Conservation (phyloP, 208 protist genomes). For the Lotmaria passim region DNA sequence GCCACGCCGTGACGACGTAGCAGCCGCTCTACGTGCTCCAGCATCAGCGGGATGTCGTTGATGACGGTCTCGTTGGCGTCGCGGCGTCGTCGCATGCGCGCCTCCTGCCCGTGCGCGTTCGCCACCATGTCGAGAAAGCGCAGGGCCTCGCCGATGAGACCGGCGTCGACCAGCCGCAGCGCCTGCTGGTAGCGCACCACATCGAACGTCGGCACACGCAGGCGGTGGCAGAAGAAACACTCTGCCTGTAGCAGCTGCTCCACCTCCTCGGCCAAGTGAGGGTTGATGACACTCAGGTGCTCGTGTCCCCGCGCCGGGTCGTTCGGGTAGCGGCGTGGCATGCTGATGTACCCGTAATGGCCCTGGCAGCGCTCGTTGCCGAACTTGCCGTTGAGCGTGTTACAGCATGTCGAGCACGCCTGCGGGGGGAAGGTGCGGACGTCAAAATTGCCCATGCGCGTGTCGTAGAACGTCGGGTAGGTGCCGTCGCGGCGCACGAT, state of each 20-base stretch:
- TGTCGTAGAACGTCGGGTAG: conserved; percentile 83
- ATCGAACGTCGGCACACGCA: conserved; percentile 81
- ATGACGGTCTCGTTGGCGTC: conserved; percentile 73
- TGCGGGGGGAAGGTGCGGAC: conserved; percentile 74
- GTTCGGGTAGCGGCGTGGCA: conserved; percentile 78
- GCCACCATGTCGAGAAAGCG: conserved; percentile 78
- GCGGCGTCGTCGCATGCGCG: conserved; percentile 47
- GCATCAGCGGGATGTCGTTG: conserved; percentile 63
- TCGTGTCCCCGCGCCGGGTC: conserved; percentile 39
- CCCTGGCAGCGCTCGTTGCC: conserved; percentile 90
- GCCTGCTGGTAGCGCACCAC: conserved; percentile 82
- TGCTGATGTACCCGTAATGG: conserved; percentile 88
- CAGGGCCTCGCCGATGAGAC: conserved; percentile 79
- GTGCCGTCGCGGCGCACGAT: conserved; percentile 39
- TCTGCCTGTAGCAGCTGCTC: conserved; percentile 80
- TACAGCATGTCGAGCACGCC: conserved; percentile 81
- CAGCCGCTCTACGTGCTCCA: conserved; percentile 68
- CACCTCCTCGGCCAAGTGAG: conserved; percentile 75
- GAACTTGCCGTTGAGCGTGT: conserved; percentile 49
- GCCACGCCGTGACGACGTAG: conserved; percentile 32
- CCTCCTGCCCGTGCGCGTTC: conserved; percentile 63
- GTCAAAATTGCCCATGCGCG: conserved; percentile 92
- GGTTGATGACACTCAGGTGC: conserved; percentile 82
- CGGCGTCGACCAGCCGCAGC: conserved; percentile 73
- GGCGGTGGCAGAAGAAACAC: conserved; percentile 89